These are phyloP conservation scores for Euptelea pleiosperma DNA, from an alignment of 164 flowering plant species.

Conservation along the genomic window DNA sequence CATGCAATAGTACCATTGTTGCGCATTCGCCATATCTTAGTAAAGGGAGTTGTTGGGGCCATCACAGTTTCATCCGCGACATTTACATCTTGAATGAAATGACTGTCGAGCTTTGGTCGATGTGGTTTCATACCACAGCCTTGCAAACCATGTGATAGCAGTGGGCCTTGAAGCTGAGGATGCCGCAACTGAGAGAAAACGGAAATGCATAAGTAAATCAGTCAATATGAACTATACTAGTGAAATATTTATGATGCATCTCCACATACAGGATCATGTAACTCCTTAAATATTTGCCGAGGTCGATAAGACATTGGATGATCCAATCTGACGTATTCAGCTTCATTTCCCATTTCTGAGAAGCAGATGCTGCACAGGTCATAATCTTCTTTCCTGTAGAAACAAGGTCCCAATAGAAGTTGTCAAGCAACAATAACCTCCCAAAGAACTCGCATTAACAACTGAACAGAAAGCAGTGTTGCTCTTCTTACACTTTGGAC, in stretches of 20 bases:
- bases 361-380: conserved; percentile 85
- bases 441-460: not conserved
- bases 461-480: not conserved
- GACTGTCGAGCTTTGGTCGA: conserved; percentile 48
- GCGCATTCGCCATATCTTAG: conserved; percentile 89
- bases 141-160: conserved; percentile 14
- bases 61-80: conserved; percentile 66
- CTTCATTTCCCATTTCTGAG: conserved; percentile 50
- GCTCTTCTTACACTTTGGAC: conserved; percentile 74
- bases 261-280: conserved; percentile 20
- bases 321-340: conserved; percentile 69
- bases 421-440: not conserved
- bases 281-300: conserved; percentile 19
- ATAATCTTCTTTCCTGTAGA: conserved; percentile 67
- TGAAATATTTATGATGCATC: not conserved
- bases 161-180: conserved; percentile 14
- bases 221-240: not conserved
- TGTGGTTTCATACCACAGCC: conserved; percentile 18
- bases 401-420: not conserved
- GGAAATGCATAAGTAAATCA: not conserved
- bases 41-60: conserved; percentile 66
- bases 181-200: conserved; percentile 17
- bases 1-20: conserved; percentile 67
- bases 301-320: conserved; percentile 35
- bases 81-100: conserved; percentile 70